Conservation (phyloP, 257 asterid genomes). For the Verbascum thapsus region DNA sequence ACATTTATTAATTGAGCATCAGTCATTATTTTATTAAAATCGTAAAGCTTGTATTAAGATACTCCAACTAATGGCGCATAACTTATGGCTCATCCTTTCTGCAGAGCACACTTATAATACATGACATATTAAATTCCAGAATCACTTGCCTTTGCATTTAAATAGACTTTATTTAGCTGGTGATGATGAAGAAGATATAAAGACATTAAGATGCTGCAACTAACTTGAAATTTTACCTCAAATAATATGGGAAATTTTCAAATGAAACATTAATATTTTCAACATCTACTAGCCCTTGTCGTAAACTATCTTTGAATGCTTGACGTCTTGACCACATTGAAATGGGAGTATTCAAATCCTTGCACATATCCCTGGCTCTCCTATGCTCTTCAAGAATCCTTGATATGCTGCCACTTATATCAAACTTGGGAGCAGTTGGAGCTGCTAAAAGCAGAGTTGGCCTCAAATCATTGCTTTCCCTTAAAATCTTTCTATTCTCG, state of each 20-base stretch:
- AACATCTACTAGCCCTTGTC: constrained; percentile 60
- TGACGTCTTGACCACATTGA: constrained; percentile 61
- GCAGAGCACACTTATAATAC: too few relatives aligned
- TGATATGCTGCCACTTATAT: constrained; percentile 52
- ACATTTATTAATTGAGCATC: too few relatives aligned
- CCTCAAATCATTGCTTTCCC: constrained; percentile 54
- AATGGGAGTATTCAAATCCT: constrained; percentile 61
- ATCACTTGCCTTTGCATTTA: too few relatives aligned
- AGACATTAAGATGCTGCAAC: neutral
- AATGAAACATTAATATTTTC: constrained; percentile 65
- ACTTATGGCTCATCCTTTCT: too few relatives aligned
- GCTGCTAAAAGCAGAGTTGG: constrained; percentile 53
- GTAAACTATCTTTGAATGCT: constrained; percentile 71
- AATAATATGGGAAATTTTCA: constrained; percentile 81
- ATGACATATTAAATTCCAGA: too few relatives aligned
- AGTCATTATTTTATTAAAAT: too few relatives aligned
- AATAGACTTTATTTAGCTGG: too few relatives aligned
- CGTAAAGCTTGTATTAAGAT: too few relatives aligned
- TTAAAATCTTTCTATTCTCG: constrained; percentile 51
- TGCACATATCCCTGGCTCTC: constrained; percentile 48
- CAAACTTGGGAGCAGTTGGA: constrained; percentile 57
- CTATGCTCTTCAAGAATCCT: constrained; percentile 57
- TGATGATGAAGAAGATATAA: too few relatives aligned
- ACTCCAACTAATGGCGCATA: too few relatives aligned
- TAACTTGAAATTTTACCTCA: constrained; percentile 29